Evolutionary conservation across 768 basidiomycete species (phyloP), one percentile per base, ranked within the genome.

Genomic region (Podaxis sp.): DNA sequence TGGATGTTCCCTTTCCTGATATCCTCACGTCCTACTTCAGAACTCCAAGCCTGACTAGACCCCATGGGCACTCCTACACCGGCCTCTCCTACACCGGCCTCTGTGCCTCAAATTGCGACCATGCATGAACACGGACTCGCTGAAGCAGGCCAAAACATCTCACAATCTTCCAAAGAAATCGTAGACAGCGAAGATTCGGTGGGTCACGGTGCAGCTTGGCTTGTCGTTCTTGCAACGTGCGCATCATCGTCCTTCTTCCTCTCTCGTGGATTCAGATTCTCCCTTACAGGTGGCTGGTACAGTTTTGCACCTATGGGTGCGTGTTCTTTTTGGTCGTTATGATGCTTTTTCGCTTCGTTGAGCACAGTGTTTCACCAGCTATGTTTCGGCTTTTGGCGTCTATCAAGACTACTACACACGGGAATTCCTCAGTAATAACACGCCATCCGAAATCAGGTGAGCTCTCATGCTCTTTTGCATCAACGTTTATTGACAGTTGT

Each of bases 391-490:
- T 3, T 80, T 80, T 65, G 81, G 81, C 2, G 75, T 79, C n/a
- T 80, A 79, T 63, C 78, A 82, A 71, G 83, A 83, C 56, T 78
- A 80, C 26, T 79, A 84, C 52, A 78, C 78, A 1, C 72, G 77
- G 40, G 68, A 72, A 6, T 80, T 78, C 61, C 65, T 83, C 59
- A 68, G 65, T 13, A 70, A 74, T 48, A 73, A 69, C 30, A 75
- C 75, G 6, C 76, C 81, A n/a, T 81, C 79, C n/a, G 76, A 80
- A 38, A 79, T 82, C 48, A 79, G 78, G 77, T 79, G 66, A 62
- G 68, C 61, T 46, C 11, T 36, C 33, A 48, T 22, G 46, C 38
- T 22, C 36, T 22, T 58, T 37, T 48, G 49, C 15, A 13, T 64
- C 61, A 17, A 64, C 46, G 8, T 44, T 66, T 33, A 11, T n/a